Base-by-base conservation (phyloP, 148 eudicot species). In the Vaccinium darrowii region DNA sequence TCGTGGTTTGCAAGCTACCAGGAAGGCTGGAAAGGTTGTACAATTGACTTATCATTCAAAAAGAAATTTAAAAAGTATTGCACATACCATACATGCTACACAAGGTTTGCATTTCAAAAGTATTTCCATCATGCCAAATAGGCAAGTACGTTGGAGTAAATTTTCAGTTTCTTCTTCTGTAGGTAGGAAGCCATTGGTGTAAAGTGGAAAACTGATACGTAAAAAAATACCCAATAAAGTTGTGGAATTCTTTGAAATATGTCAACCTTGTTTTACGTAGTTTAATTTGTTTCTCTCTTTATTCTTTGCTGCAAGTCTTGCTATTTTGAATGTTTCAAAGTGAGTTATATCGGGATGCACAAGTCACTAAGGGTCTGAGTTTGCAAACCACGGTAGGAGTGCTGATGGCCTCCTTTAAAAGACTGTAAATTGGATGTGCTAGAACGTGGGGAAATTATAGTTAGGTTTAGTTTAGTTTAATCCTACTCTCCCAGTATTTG, bases 1-100 rank as follows among this genome's bases (percentile, higher is more conserved):
- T 58, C 58, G 21, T 60, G 72, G 74, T 63, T 84, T 76, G 81
- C 81, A 52, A 79, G 57, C 81, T 54, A 23, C 81, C 81, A 18
- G 25, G 39, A 30, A 10, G 80, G 27, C 36, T 54, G 30, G 30
- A 79, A 16, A 54, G 14, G 11, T 52, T 52, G 30, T 51, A 51
- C 39, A 78, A 79, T 27, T 27, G 63, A 25, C 58, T 53, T 18
- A 15, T 53, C 23, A 79, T 36, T 78, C 81, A 36, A 30, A 78
- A 78, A 56, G 6, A 9, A 63, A 63, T n/a, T 63, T 63, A 63
- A 23, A 23, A 63, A 21, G 23, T 62, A 63, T n/a, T 23, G 13
- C 71, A 63, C 71, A 63, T 63, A 27, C 71, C 71, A 63, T 30
- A 63, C 14, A 12, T 4, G 12, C 67, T 62, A 62, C 25, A 21